Evolutionary conservation across 192 early-diverging fungal genomes (phyloP), one percentile per base, ranked within the genome.

Genomic region (Mortierella antarctica): DNA sequence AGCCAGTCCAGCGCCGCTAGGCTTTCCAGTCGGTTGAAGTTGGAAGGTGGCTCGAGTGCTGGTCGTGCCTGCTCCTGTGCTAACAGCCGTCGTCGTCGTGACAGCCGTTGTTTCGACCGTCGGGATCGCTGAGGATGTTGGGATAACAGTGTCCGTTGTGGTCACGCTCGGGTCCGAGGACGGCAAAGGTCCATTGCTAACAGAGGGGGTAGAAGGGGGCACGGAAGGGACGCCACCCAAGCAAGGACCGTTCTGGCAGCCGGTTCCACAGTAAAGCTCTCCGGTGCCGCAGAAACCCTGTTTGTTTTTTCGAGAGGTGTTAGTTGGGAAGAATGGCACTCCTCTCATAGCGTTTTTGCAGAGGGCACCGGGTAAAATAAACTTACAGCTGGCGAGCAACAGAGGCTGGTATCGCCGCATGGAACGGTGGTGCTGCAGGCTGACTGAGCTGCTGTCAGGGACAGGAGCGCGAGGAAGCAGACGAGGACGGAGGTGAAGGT

Each of bases 1-100:
- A 14, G 58, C n/a, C 11, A 45, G 49, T 18, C 8, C 47, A 20
- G 60, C 73, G 14, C 73, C 59, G 42, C 31, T 71, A 11, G 73
- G 73, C 42, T 68, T 67, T 61, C 65, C 73, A 41, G 73, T 75
- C 10, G 73, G 73, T 39, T 75, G 73, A 6, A 75, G 52, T 44
- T 75, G 73, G 42, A 75, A 68, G 5, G 73, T 75, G 11, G n/a
- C 58, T 9, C 23, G 50, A n/a, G 64, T 47, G 18, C 48, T 61
- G 2, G 72, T 67, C 8, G 73, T 54, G 52, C n/a, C 20, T 2
- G 4, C 49, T 20, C 8, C 7, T 2, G 58, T 18, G 17, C 49
- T 42, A 13, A 14, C 9, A 13, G 53, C 2, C 59, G 67, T 13
- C 12, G 49, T 5, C n/a, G 11, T 41, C 14, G 40, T 21, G 10